Conservation (phyloP, 2,329 filamentous ascomycete genomes). For the Fusarium kyushuense region DNA sequence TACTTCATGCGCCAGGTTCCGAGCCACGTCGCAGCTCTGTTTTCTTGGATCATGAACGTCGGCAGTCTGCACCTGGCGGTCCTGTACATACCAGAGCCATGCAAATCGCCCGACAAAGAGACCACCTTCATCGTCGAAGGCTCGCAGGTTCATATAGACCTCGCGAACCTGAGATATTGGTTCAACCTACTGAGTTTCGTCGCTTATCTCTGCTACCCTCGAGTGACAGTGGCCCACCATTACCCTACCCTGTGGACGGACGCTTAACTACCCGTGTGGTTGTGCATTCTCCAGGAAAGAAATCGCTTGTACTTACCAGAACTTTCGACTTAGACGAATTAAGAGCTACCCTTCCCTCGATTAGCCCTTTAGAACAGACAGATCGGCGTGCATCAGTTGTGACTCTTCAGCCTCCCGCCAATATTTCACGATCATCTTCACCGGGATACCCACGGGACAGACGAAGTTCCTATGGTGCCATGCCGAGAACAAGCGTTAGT, state of each 20-base stretch:
- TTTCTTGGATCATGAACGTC: conserved; percentile 24
- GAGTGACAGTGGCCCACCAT: conserved; percentile 20
- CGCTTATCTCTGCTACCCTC: conserved; percentile 31
- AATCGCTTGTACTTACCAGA: conserved; percentile 62
- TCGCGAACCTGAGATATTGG: conserved; percentile 42
- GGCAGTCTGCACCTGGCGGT: conserved; percentile 39
- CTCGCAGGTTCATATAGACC: conserved; percentile 26
- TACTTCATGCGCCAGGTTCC: conserved; percentile 22
- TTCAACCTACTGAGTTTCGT: conserved; percentile 46
- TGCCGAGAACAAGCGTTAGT: not conserved
- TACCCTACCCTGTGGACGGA: conserved; percentile 33
- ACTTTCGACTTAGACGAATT: conserved; percentile 64
- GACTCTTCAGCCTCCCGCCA: conserved; percentile 17
- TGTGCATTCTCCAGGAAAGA: conserved; percentile 53
- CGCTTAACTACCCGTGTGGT: conserved; percentile 47
- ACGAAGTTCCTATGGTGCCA: conserved; percentile 31
- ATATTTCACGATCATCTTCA: conserved; percentile 17
- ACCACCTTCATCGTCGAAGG: conserved; percentile 41
- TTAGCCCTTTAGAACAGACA: conserved; percentile 34
- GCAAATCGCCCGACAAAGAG: conserved; percentile 44
- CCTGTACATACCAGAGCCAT: conserved; percentile 33
- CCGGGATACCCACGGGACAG: conserved; percentile 18
- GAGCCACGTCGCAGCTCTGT: conserved; percentile 1
- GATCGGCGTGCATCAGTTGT: conserved; percentile 34
- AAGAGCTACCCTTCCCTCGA: conserved; percentile 59